Evolutionary conservation across 2,329 filamentous ascomycete species (phyloP).

Genomic region (Dothidotthia symphoricarpi): DNA sequence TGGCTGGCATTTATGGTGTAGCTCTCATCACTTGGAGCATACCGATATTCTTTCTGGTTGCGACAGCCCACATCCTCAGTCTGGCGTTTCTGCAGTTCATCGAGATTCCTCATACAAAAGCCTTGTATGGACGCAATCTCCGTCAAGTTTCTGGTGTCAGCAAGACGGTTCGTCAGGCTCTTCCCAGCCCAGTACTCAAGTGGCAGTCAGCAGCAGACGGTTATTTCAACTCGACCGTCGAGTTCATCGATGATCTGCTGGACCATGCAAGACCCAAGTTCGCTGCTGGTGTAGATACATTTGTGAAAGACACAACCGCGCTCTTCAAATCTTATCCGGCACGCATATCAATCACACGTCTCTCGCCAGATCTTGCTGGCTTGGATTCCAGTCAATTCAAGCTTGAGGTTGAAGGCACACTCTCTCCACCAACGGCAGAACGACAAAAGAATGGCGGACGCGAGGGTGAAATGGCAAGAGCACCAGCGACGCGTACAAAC

Average conservation of each 20-base stretch:
- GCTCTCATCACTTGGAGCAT: slow-evolving; percentile 90
- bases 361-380: slow-evolving; percentile 77
- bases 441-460: slow-evolving; percentile 66
- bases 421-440: slow-evolving; percentile 48
- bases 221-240: slow-evolving; percentile 79
- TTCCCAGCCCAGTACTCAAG: slow-evolving; percentile 78
- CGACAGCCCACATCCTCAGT: slow-evolving; percentile 81
- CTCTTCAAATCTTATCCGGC: slow-evolving; percentile 88
- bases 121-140: slow-evolving; percentile 79
- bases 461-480: slow-evolving; percentile 68
- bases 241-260: slow-evolving; percentile 88
- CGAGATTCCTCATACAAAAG: slow-evolving; percentile 93
- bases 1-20: slow-evolving; percentile 92
- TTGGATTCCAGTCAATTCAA: slow-evolving; percentile 78
- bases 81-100: slow-evolving; percentile 88
- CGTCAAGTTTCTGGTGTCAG: slow-evolving; percentile 86
- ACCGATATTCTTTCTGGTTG: slow-evolving; percentile 79
- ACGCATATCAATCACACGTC: slow-evolving; percentile 75
- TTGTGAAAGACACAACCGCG: slow-evolving; percentile 82
- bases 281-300: slow-evolving; percentile 77
- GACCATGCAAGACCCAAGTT: slow-evolving; percentile 83
- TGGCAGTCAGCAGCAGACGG: slow-evolving; percentile 85
- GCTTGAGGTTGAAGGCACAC: slow-evolving; percentile 68
- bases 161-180: slow-evolving; percentile 81
- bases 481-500: slow-evolving; percentile 59